Conservation (phyloP, 331 rosid genomes). For the Acacia pycnantha region DNA sequence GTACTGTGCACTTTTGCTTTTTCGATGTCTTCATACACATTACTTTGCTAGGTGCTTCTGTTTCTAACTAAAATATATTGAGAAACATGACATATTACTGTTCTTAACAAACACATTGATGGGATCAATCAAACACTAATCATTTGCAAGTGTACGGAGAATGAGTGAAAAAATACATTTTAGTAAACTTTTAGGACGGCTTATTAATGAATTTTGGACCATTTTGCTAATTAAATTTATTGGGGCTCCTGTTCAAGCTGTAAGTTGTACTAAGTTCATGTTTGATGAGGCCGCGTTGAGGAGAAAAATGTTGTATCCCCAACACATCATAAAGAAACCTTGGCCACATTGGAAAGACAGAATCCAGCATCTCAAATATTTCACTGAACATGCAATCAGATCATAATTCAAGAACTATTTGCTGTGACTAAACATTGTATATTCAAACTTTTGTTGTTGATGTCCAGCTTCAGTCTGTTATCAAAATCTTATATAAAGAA, state of each 20-base stretch:
- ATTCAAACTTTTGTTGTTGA: not conserved
- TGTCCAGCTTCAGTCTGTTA: not conserved
- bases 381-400: not conserved
- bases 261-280: not conserved
- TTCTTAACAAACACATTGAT: slow-evolving; percentile 10
- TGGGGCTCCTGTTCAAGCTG: not conserved
- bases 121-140: slow-evolving; percentile 4
- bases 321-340: not conserved
- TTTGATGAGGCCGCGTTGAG: not conserved
- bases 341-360: not conserved
- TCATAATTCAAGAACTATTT: not conserved
- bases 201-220: slow-evolving; percentile 18
- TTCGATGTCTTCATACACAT: not conserved
- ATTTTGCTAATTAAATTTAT: not conserved
- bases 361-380: not conserved
- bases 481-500: not conserved
- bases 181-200: slow-evolving; percentile 5
- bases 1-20: slow-evolving; percentile 10
- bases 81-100: slow-evolving; percentile 8
- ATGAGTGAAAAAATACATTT: slow-evolving; percentile 7
- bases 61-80: slow-evolving; percentile 17
- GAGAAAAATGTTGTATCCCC: not conserved
- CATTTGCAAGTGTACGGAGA: slow-evolving; percentile 10
- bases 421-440: not conserved
- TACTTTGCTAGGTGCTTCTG: slow-evolving; percentile 7